Evolutionary conservation across 108 stramenopile genomes (phyloP).

Genomic region (Bacterosira constricta): DNA sequence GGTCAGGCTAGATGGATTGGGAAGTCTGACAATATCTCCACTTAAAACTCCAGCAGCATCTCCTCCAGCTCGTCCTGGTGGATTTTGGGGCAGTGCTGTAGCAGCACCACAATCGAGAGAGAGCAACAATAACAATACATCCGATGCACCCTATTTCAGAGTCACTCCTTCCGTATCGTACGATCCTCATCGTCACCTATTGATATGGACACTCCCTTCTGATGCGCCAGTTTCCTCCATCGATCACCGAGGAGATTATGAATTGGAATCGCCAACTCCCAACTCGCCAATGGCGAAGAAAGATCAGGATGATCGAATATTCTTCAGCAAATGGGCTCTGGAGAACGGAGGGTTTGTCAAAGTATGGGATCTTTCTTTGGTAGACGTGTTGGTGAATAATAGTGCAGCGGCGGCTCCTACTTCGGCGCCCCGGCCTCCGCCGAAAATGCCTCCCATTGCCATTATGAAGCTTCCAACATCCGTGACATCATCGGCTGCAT

Average conservation of each 20-base stretch:
- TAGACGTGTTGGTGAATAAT: conserved; percentile 11
- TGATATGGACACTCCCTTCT: conserved; percentile 63
- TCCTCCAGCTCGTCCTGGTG: not conserved
- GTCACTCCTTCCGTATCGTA: conserved; percentile 39
- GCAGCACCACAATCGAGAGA: conserved; percentile 26
- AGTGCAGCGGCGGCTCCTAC: not conserved
- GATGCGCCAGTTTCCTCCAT: conserved; percentile 33
- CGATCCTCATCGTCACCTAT: conserved; percentile 66
- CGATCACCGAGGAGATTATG: conserved; percentile 36
- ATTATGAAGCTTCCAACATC: conserved; percentile 37
- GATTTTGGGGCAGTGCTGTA: conserved; percentile 16
- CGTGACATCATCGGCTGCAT: conserved; percentile 13
- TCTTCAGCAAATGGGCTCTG: conserved; percentile 21
- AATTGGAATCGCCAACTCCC: conserved; percentile 2
- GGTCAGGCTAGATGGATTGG: conserved; percentile 56
- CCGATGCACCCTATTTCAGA: conserved; percentile 49
- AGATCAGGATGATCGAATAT: conserved; percentile 23
- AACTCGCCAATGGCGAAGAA: conserved; percentile 22
- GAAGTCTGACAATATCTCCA: conserved; percentile 39
- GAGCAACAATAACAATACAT: conserved; percentile 6
- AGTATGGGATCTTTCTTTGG: conserved; percentile 34
- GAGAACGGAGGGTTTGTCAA: conserved; percentile 50
- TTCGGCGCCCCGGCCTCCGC: conserved; percentile 36
- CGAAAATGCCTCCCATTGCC: conserved; percentile 42
- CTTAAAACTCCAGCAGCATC: conserved; percentile 17